phyloP scores from a whole-genome alignment of 352 stramenopile genomes.

The Globisporangium cederbergense region DNA sequence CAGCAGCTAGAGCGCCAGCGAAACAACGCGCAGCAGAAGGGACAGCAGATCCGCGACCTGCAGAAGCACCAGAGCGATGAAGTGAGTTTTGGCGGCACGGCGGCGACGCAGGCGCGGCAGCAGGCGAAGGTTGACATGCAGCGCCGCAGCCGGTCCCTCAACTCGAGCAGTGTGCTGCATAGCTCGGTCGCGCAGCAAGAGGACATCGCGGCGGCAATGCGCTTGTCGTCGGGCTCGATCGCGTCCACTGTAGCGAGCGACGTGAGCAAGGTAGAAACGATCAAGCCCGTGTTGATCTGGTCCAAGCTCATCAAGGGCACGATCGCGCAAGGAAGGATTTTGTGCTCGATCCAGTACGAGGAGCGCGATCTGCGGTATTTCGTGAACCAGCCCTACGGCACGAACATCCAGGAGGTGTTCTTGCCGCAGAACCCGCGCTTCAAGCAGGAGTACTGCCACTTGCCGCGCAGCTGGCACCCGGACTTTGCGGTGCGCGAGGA shows the following conservation, averaged over 20 bases:
- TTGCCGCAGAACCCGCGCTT: constrained; percentile 80
- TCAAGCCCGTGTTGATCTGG: constrained; percentile 70
- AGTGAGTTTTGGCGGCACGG: not conserved
- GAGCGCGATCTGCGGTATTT: constrained; percentile 61
- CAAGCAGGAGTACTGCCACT: constrained; percentile 66
- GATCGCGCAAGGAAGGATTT: constrained; percentile 50
- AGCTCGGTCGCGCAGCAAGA: constrained; percentile 7
- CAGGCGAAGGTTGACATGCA: constrained; percentile 21
- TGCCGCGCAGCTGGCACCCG: constrained; percentile 79
- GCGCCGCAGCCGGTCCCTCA: constrained; percentile 33
- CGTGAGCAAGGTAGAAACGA: constrained; percentile 15
- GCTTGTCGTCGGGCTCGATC: constrained; percentile 15
- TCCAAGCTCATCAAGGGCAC: constrained; percentile 64
- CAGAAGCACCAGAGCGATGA: constrained; percentile 20
- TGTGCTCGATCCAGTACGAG: constrained; percentile 76
- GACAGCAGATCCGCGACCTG: constrained; percentile 23
- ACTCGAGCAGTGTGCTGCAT: constrained; percentile 27
- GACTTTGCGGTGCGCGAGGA: constrained; percentile 59
- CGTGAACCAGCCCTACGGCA: constrained; percentile 68
- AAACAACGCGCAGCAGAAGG: constrained; percentile 19
- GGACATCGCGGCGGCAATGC: constrained; percentile 13
- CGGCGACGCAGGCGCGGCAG: not conserved
- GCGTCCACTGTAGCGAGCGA: constrained; percentile 20
- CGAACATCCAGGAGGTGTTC: constrained; percentile 74
- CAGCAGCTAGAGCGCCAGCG: constrained; percentile 33